A percentile compares a stretch with the other conserved stretches of the same genome.
Conservation (phyloP, 345 rosid species). For the Eucalyptus brandiana region DNA sequence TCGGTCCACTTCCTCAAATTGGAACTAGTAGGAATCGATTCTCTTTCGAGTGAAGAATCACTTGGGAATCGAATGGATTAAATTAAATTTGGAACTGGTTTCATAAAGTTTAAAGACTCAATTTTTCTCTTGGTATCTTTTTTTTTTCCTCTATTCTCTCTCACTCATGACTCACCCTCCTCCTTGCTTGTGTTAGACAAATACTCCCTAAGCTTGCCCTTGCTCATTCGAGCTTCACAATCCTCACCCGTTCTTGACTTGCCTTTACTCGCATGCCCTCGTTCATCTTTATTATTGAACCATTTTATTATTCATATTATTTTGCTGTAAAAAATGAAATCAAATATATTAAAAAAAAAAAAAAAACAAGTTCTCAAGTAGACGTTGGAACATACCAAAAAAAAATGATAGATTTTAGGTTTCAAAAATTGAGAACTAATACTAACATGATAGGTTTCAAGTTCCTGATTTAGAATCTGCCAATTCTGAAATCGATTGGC, state of each 20-base stretch:
- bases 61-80: too few species aligned
- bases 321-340: too few species aligned
- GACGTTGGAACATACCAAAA: fast-evolving
- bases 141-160: background rate
- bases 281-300: background rate
- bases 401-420: too few species aligned
- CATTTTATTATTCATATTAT: too few species aligned
- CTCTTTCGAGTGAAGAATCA: background rate
- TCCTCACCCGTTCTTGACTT: too few species aligned
- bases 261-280: background rate
- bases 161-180: background rate
- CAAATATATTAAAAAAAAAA: too few species aligned
- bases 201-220: background rate
- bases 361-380: too few species aligned
- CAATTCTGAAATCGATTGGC: too few species aligned
- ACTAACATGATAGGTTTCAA: too few species aligned
- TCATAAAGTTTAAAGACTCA: too few species aligned
- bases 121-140: background rate
- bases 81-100: fast-evolving
- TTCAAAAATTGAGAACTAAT: too few species aligned
- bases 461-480: fast-evolving
- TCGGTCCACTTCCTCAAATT: fast-evolving
- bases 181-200: background rate
- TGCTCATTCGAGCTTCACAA: fast-evolving
- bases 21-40: fast-evolving